Evolutionary conservation across 2,329 filamentous ascomycete species (phyloP).

Genomic region (Aspergillus hortae): DNA sequence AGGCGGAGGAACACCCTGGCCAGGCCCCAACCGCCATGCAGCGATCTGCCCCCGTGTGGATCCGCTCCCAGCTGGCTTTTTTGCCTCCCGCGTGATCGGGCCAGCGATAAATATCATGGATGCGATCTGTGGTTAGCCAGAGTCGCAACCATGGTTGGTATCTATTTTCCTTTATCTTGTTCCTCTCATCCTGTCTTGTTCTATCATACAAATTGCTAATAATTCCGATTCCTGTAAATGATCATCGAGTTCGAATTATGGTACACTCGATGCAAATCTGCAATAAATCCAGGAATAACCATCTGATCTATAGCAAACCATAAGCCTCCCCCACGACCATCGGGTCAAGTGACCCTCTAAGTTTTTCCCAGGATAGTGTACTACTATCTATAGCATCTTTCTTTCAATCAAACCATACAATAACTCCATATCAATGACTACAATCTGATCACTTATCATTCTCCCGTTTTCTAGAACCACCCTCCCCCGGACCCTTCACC

Average conservation of each 20-base stretch:
- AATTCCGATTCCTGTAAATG: no score
- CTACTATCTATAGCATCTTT: not conserved
- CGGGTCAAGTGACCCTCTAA: not conserved
- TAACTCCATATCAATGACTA: not conserved
- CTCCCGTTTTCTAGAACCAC: not conserved
- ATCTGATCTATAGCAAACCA: slow-evolving; percentile 6
- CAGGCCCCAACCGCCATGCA: slow-evolving; percentile 19
- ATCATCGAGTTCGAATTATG: no score
- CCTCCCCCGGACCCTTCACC: not conserved
- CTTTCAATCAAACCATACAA: not conserved
- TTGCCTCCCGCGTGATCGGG: slow-evolving; percentile 15
- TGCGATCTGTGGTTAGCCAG: not conserved
- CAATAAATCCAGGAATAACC: slow-evolving; percentile 3
- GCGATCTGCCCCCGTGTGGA: slow-evolving; percentile 13
- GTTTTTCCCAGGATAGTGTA: not conserved
- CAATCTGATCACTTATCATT: not conserved
- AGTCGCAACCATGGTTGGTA: no score
- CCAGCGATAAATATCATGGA: not conserved
- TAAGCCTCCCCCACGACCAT: not conserved
- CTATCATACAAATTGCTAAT: not conserved
- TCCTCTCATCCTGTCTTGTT: not conserved
- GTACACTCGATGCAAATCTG: not conserved
- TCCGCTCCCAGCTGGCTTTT: slow-evolving; percentile 10
- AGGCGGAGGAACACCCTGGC: slow-evolving; percentile 12
- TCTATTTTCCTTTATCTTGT: not conserved